A percentile compares a stretch with the other conserved stretches of the same genome.
These are phyloP conservation scores for Dryas alaskensis DNA, from an alignment of 306 rosid species.

Conservation along the genomic window DNA sequence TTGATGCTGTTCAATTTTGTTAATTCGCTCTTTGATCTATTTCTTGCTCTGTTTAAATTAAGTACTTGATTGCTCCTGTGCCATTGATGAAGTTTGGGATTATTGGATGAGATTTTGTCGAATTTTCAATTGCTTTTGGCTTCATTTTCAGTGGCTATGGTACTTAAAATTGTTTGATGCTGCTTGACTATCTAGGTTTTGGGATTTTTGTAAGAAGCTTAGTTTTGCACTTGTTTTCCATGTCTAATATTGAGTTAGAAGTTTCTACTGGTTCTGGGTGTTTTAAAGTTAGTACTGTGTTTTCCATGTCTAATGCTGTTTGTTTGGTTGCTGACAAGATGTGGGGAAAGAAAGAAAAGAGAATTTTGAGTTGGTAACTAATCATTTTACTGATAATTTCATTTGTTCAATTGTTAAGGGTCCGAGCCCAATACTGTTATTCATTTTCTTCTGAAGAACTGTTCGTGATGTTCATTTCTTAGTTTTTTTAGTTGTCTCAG, in stretches of 20 bases:
- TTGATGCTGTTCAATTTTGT: slow-evolving; percentile 28
- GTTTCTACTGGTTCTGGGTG: slow-evolving; percentile 20
- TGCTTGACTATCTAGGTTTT: slow-evolving; percentile 10
- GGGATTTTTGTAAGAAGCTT: slow-evolving; percentile 14
- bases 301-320: background rate
- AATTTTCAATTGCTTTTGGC: slow-evolving; percentile 34
- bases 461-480: slow-evolving; percentile 1
- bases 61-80: slow-evolving; percentile 23
- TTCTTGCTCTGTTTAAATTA: slow-evolving; percentile 33
- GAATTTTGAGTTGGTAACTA: background rate
- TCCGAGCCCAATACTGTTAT: background rate
- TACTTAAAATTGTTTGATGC: slow-evolving; percentile 14
- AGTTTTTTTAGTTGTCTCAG: background rate
- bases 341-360: background rate
- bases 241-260: slow-evolving; percentile 27
- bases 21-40: slow-evolving; percentile 66
- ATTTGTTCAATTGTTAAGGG: background rate
- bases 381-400: background rate
- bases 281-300: slow-evolving; percentile 11
- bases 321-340: slow-evolving; percentile 24
- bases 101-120: slow-evolving; percentile 24
- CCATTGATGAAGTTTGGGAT: slow-evolving; percentile 16
- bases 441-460: background rate
- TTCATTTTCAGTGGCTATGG: slow-evolving; percentile 32
- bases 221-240: background rate